Percentiles rank a stretch among this genome's conserved stretches.
phyloP scores from a whole-genome alignment of 805 yeast genomes.

The Candida sithepensis region DNA sequence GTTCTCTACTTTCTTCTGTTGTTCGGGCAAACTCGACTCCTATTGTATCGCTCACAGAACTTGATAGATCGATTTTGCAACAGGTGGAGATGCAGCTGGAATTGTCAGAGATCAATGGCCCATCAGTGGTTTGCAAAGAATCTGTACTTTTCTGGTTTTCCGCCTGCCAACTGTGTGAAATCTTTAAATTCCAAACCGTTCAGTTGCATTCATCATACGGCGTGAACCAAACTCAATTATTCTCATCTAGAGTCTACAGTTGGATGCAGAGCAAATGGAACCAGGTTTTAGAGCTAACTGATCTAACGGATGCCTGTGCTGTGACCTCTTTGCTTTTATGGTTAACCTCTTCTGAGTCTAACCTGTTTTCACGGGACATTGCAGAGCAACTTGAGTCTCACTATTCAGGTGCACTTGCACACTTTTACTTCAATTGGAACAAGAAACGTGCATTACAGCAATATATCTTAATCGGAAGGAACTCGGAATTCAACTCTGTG shows the following conservation, averaged over 20 bases:
- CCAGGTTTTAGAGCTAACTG: constrained; percentile 13
- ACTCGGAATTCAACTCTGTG: not conserved
- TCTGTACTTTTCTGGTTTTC: constrained; percentile 54
- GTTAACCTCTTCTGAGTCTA: constrained; percentile 33
- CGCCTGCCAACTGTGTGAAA: constrained; percentile 34
- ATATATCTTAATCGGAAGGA: constrained; percentile 3
- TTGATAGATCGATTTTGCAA: constrained; percentile 41
- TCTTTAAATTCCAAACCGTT: constrained; percentile 29
- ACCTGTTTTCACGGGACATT: not conserved
- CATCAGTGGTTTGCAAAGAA: constrained; percentile 42
- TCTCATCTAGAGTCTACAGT: constrained; percentile 32
- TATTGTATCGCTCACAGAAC: constrained; percentile 3
- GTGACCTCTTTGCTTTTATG: constrained; percentile 40
- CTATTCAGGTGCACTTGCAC: constrained; percentile 3
- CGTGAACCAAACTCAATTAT: constrained; percentile 11
- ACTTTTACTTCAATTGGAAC: constrained; percentile 1
- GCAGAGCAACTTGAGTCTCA: not conserved
- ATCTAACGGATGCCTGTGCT: constrained; percentile 8
- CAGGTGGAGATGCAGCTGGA: constrained; percentile 50
- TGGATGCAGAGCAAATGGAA: constrained; percentile 55
- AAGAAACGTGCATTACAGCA: constrained; percentile 1
- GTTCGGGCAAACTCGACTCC: constrained; percentile 3
- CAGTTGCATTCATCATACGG: constrained; percentile 19
- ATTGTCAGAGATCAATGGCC: constrained; percentile 59
- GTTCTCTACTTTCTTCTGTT: constrained; percentile 27